Percentiles rank a stretch among this genome's conserved stretches.
These are phyloP conservation scores for Crepidotus variabilis DNA, from an alignment of 768 basidiomycete species.

Conservation along the genomic window DNA sequence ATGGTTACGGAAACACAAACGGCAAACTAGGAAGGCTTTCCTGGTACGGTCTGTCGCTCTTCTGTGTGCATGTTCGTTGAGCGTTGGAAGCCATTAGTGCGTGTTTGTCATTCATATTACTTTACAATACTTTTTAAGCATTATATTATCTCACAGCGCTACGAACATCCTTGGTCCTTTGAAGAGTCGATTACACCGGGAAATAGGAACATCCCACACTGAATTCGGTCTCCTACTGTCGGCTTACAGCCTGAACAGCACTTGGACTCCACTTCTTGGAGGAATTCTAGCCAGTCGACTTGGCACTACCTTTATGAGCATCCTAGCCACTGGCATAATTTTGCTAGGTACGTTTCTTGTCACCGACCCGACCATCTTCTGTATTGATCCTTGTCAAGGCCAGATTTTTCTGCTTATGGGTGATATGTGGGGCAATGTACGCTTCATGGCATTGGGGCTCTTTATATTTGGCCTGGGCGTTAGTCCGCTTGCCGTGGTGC, in stretches of 20 bases:
- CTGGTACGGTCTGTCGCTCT: conserved; percentile 59
- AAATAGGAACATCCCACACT: conserved; percentile 72
- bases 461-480: conserved; percentile 80
- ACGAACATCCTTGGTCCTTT: conserved; percentile 75
- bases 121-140: too few species aligned
- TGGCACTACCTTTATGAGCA: conserved; percentile 68
- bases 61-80: conserved; percentile 68
- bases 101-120: conserved; percentile 22
- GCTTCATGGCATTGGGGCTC: conserved; percentile 69
- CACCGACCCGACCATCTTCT: not conserved
- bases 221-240: conserved; percentile 78
- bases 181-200: conserved; percentile 63
- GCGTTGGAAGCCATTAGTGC: conserved; percentile 76
- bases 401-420: conserved; percentile 65
- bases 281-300: conserved; percentile 67
- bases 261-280: conserved; percentile 73
- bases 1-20: not conserved
- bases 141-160: too few species aligned
- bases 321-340: conserved; percentile 73
- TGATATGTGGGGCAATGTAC: conserved; percentile 57
- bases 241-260: conserved; percentile 69
- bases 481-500: conserved; percentile 77
- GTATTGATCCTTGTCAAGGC: conserved; percentile 31
- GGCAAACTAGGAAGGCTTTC: conserved; percentile 29
- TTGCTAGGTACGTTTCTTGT: conserved; percentile 41